Conservation (phyloP, 345 rosid species). For the Isatis tinctoria region DNA sequence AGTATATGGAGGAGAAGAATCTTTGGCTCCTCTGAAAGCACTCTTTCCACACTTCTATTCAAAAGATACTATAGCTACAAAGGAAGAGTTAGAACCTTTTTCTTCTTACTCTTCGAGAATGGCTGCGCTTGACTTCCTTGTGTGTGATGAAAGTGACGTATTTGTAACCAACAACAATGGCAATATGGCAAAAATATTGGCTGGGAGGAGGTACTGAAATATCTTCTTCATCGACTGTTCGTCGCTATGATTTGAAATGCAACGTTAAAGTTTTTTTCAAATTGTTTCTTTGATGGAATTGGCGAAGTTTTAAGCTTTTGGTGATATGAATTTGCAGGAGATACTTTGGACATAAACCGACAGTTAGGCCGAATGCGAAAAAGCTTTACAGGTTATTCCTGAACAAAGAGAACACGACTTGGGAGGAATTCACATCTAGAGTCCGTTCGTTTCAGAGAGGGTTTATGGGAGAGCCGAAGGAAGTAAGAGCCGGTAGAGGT, state of each 20-base stretch:
- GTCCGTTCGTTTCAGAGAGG: conserved; percentile 77
- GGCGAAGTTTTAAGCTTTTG: conserved; percentile 2
- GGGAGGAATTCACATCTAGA: conserved; percentile 82
- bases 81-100: conserved; percentile 75
- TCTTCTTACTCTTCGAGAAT: conserved; percentile 86
- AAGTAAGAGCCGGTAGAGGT: conserved; percentile 90
- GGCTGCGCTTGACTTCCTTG: conserved; percentile 99
- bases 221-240: not conserved
- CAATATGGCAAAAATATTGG: conserved; percentile 91
- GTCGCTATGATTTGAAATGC: conserved; percentile 4
- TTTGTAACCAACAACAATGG: conserved; percentile 98
- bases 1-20: conserved; percentile 86
- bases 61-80: conserved; percentile 75
- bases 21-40: conserved; percentile 72
- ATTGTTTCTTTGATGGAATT: conserved; percentile 5
- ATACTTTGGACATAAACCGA: conserved; percentile 93
- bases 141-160: conserved; percentile 92
- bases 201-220: conserved; percentile 72
- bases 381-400: conserved; percentile 71
- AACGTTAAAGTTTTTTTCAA: not conserved
- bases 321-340: conserved; percentile 47
- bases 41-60: conserved; percentile 87
- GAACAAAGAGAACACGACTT: conserved; percentile 60
- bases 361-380: conserved; percentile 92
- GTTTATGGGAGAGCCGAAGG: conserved; percentile 97